A percentile compares a stretch with the other conserved stretches of the same genome.
These are phyloP conservation scores for Fusarium penzigii DNA, from an alignment of 2,329 filamentous ascomycete genomes.

Conservation along the genomic window DNA sequence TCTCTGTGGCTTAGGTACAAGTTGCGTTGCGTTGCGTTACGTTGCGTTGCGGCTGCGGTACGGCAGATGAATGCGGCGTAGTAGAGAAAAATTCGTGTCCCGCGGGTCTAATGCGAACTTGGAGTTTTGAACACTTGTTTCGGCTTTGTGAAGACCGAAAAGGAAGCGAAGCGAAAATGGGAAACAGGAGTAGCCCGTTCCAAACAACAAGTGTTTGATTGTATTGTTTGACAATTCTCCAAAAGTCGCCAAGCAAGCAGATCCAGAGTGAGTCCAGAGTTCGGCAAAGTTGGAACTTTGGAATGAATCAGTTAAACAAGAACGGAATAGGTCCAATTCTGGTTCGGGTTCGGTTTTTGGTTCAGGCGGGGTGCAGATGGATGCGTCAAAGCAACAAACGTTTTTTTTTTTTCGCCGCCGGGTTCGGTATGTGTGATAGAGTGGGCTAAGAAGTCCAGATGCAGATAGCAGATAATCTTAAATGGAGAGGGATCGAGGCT, in stretches of 20 bases:
- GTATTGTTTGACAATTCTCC: too few species aligned
- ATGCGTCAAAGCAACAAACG: slow-evolving; percentile 9
- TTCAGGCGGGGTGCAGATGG: too few species aligned
- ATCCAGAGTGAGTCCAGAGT: too few species aligned
- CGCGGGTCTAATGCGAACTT: slow-evolving; percentile 13
- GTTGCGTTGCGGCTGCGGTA: slow-evolving; percentile 24
- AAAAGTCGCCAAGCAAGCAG: too few species aligned
- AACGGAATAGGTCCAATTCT: too few species aligned
- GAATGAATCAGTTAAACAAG: too few species aligned
- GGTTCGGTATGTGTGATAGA: not conserved
- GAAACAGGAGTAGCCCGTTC: too few species aligned
- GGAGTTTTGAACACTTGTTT: slow-evolving; percentile 12
- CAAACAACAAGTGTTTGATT: too few species aligned
- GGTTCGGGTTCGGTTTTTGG: too few species aligned
- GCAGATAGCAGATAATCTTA: slow-evolving; percentile 10
- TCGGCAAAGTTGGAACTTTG: too few species aligned
- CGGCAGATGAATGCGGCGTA: slow-evolving; percentile 21
- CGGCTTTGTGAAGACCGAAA: slow-evolving; percentile 9
- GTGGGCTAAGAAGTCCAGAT: not conserved
- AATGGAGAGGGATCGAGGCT: slow-evolving; percentile 27
- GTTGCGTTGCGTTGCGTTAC: slow-evolving; percentile 4
- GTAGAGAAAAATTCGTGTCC: slow-evolving; percentile 7
- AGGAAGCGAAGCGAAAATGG: not conserved
- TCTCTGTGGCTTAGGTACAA: slow-evolving; percentile 1
- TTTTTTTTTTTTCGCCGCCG: not conserved